These are phyloP conservation scores for Fusarium sp. DNA, from an alignment of 2,329 filamentous ascomycete species.

Conservation along the genomic window DNA sequence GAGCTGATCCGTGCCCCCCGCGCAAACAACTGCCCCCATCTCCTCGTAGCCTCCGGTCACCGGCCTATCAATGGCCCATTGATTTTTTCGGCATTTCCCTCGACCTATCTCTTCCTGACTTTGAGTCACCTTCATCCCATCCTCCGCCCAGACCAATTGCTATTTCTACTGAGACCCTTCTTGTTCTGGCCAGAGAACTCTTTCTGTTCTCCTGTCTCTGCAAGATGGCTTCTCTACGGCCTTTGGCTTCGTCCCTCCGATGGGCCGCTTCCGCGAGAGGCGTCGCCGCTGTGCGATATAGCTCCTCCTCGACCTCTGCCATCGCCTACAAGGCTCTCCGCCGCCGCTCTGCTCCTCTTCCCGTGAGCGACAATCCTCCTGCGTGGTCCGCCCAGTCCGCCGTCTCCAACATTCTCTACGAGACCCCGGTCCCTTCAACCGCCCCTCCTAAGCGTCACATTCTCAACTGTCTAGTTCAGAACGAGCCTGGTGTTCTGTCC, in stretches of 20 bases:
- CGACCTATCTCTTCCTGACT: conserved; percentile 28
- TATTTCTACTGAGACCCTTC: conserved; percentile 44
- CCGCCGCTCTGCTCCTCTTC: conserved; percentile 85
- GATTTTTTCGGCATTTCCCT: conserved; percentile 46
- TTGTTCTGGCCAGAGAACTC: conserved; percentile 44
- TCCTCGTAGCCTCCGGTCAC: conserved; percentile 44
- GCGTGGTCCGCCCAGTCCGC: conserved; percentile 93
- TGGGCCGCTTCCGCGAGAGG: conserved; percentile 49
- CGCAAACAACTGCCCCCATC: conserved; percentile 6
- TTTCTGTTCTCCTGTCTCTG: conserved; percentile 37
- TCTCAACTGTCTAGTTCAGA: conserved; percentile 98
- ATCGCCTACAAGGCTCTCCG: conserved; percentile 98
- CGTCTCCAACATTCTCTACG: conserved; percentile 98
- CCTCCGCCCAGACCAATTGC: conserved; percentile 24
- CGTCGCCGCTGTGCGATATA: conserved; percentile 52
- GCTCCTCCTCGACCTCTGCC: conserved; percentile 81
- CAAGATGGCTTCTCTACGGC: conserved; percentile 61
- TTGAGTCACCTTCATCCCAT: conserved; percentile 44
- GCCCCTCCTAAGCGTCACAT: conserved; percentile 93
- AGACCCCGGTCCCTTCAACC: conserved; percentile 87
- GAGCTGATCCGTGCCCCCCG: conserved; percentile 42
- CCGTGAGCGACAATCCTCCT: conserved; percentile 80
- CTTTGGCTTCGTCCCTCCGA: conserved; percentile 57
- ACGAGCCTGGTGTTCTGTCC: conserved; percentile 96
- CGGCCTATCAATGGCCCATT: conserved; percentile 43